A percentile compares a stretch with the other conserved stretches of the same genome.
Conservation (phyloP, 768 basidiomycete species). For the Russula emetica region DNA sequence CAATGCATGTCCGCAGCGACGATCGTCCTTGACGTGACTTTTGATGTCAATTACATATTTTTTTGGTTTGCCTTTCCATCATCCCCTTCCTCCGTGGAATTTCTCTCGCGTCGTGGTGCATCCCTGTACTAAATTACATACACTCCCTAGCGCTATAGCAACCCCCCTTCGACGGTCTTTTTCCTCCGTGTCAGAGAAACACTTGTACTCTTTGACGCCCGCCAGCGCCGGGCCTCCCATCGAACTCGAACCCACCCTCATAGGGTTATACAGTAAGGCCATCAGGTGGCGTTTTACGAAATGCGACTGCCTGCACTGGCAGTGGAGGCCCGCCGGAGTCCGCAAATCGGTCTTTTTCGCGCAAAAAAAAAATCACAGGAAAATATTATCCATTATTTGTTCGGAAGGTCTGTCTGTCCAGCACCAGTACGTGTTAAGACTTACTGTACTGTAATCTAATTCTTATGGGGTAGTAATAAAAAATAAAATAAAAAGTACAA, state of each 20-base stretch:
- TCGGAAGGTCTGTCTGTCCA: background rate
- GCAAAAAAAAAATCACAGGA: no score
- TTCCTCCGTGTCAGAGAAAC: background rate
- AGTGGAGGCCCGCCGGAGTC: background rate
- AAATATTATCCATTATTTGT: background rate
- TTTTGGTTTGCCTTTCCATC: background rate
- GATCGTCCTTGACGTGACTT: constrained; percentile 1
- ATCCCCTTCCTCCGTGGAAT: constrained; percentile 5
- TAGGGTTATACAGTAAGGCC: no score
- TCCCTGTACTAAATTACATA: constrained; percentile 4
- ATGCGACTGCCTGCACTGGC: no score
- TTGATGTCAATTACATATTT: background rate
- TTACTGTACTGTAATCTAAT: no score
- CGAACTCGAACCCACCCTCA: background rate
- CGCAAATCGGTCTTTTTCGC: no score
- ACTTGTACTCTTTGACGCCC: background rate
- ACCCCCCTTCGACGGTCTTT: background rate
- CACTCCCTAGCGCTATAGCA: constrained; percentile 7
- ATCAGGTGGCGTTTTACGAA: background rate
- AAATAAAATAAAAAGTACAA: no score
- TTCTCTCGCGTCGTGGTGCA: no score
- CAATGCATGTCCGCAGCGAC: constrained; percentile 2
- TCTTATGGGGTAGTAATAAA: background rate
- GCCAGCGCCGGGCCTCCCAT: background rate
- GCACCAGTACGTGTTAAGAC: no score